These are phyloP conservation scores for Conringia planisiliqua DNA, from an alignment of 345 rosid species.

Conservation along the genomic window DNA sequence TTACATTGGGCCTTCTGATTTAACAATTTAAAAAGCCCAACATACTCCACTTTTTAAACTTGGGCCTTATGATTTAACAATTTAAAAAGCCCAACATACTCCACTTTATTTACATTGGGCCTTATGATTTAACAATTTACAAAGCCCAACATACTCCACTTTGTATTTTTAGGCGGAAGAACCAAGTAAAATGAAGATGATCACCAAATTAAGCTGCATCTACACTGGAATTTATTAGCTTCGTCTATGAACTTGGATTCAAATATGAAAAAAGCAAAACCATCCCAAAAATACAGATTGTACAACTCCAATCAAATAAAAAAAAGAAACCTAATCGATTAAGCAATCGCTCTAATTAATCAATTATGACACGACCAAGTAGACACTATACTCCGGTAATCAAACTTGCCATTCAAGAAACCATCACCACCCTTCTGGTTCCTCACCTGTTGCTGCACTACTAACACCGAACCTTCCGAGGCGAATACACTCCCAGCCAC, in stretches of 20 bases:
- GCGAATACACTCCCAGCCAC: constrained; percentile 49
- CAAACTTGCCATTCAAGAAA: constrained; percentile 35
- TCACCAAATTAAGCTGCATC: background rate
- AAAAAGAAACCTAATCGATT: constrained; percentile 11
- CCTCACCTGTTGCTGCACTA: constrained; percentile 64
- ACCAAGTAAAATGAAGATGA: background rate
- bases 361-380: constrained; percentile 6
- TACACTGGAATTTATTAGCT: constrained; percentile 1
- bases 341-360: background rate
- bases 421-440: constrained; percentile 31
- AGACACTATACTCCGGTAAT: constrained; percentile 20
- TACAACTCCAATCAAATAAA: constrained; percentile 7
- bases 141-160: background rate
- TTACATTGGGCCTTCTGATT: background rate
- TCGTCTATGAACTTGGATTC: background rate
- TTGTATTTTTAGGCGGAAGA: background rate
- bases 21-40: background rate
- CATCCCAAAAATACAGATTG: constrained; percentile 20
- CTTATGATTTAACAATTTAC: background rate
- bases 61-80: background rate
- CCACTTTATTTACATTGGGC: background rate
- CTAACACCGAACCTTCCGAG: constrained; percentile 55
- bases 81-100: background rate
- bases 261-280: background rate
- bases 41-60: background rate